Evolutionary conservation across 768 basidiomycete genomes (phyloP).

Genomic region (Tulasnella calospora): DNA sequence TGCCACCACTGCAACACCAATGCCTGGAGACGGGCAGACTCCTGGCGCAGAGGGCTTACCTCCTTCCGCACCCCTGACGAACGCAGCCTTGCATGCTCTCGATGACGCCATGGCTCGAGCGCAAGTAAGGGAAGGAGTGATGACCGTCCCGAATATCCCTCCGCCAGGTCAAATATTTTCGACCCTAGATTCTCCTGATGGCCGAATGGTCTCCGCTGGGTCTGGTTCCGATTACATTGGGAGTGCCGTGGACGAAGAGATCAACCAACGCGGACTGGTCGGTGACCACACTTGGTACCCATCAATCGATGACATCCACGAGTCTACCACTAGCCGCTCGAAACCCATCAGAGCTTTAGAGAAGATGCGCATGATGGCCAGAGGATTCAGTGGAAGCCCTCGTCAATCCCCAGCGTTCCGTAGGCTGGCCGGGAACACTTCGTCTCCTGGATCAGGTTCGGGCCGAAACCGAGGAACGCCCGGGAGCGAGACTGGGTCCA

Average conservation of each 20-base stretch:
- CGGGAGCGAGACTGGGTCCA: neutral
- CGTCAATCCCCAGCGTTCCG: constrained; percentile 26
- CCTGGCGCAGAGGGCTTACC: neutral
- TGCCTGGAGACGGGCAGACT: neutral
- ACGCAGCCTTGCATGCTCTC: constrained; percentile 22
- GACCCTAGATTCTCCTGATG: neutral
- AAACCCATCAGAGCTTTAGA: constrained; percentile 68
- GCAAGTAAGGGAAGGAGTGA: neutral
- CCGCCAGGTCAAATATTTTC: constrained; percentile 11
- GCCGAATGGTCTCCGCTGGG: neutral
- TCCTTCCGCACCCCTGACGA: constrained; percentile 21
- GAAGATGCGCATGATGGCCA: constrained; percentile 46
- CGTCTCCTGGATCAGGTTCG: neutral
- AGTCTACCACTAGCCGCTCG: constrained; percentile 62
- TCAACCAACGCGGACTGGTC: constrained; percentile 6
- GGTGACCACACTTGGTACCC: constrained; percentile 43
- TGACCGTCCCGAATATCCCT: constrained; percentile 2
- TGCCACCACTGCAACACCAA: constrained; percentile 14
- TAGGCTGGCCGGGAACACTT: neutral
- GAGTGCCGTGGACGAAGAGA: neutral
- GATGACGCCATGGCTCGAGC: neutral
- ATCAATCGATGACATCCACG: constrained; percentile 55
- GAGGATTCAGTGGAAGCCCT: constrained; percentile 37
- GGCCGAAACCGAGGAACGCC: neutral
- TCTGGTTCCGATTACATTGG: neutral